Conservation (phyloP, 768 basidiomycete genomes). For the Tubosaeta brunneosetosa region DNA sequence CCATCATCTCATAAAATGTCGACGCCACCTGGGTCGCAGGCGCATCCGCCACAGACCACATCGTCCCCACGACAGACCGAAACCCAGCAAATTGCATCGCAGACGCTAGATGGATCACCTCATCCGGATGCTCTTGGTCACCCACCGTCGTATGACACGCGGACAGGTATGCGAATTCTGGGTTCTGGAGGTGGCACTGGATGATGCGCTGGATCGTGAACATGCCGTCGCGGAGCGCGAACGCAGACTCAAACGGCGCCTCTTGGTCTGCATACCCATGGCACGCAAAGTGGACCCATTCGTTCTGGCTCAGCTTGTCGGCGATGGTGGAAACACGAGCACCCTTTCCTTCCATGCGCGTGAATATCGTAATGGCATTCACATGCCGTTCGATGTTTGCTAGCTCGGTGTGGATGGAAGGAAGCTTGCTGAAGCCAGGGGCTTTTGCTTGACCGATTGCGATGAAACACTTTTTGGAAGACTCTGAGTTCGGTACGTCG, state of each 20-base stretch:
- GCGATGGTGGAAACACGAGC: background rate
- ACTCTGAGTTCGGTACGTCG: background rate
- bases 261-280: background rate
- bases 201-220: background rate
- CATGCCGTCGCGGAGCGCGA: background rate
- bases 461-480: background rate
- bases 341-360: background rate
- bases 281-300: background rate
- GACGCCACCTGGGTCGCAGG: too few relatives aligned
- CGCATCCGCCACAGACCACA: too few relatives aligned
- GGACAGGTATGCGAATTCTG: background rate
- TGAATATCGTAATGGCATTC: background rate
- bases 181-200: background rate
- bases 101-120: background rate
- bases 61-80: too few relatives aligned
- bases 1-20: too few relatives aligned
- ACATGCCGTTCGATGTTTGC: background rate
- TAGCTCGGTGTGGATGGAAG: background rate
- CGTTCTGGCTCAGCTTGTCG: background rate
- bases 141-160: background rate
- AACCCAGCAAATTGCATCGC: too few relatives aligned
- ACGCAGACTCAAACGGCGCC: background rate
- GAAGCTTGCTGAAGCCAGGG: background rate
- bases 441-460: background rate
- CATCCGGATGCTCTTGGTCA: background rate